phyloP scores from a whole-genome alignment of 192 early-diverging fungal genomes.

The Mortierella claussenii region DNA sequence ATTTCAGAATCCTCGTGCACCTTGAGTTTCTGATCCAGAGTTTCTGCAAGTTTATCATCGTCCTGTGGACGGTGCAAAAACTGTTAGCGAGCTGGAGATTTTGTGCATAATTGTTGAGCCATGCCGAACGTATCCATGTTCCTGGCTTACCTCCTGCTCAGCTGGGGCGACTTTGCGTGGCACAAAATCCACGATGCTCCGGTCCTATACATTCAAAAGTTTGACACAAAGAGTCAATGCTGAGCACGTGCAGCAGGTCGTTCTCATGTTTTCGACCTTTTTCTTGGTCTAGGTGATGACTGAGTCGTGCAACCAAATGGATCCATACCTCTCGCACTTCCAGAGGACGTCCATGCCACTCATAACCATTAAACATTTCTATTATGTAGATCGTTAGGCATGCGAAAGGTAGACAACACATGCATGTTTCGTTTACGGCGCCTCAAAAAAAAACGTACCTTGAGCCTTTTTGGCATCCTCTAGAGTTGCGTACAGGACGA shows the following conservation, averaged over 20 bases:
- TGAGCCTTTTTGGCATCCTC: slow-evolving; percentile 71
- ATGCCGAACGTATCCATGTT: too few species aligned
- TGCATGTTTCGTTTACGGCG: too few species aligned
- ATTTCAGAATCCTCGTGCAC: background rate
- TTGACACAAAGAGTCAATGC: too few species aligned
- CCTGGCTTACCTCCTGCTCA: slow-evolving; percentile 16
- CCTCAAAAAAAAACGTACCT: slow-evolving; percentile 18
- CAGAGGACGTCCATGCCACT: slow-evolving; percentile 53
- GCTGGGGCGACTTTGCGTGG: background rate
- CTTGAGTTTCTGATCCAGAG: slow-evolving; percentile 6
- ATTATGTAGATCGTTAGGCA: slow-evolving; percentile 3
- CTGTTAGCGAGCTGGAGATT: too few species aligned
- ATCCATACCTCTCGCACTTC: slow-evolving; percentile 55
- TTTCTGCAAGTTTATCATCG: slow-evolving; percentile 4
- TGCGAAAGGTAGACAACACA: background rate
- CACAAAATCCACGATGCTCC: slow-evolving; percentile 47
- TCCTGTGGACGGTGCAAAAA: too few species aligned
- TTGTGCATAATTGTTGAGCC: too few species aligned
- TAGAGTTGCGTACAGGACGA: slow-evolving; percentile 65
- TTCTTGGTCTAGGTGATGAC: background rate
- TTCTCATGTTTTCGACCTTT: too few species aligned
- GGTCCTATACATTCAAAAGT: slow-evolving; percentile 54
- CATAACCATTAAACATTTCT: slow-evolving; percentile 56
- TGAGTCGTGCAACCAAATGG: too few species aligned
- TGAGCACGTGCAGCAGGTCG: too few species aligned